Evolutionary conservation across 306 rosid species (phyloP), one percentile per base, ranked within the genome.

Genomic region (Prunus mira): DNA sequence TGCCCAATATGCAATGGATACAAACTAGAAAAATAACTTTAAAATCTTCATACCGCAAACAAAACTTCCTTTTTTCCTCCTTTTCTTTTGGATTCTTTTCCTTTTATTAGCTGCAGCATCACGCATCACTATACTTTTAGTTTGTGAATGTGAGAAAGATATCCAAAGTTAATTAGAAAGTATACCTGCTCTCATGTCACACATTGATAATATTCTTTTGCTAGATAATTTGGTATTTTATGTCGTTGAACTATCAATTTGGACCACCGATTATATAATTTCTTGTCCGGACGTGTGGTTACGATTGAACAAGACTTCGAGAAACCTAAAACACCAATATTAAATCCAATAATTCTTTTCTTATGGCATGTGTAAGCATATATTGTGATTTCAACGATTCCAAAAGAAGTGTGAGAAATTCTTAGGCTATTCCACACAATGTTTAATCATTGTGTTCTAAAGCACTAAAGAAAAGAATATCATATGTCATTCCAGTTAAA

Each of bases 351-450:
- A 41, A 50, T 70, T 47, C 20, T 6, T 27, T 72, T 54, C 32
- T 5, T 20, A 27, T 15, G n/a, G 45, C 34, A 61, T 22, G 52
- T 15, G 10, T 30, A 41, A 43, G 34, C 66, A 27, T 25, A 62
- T 62, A 62, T 2, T 65, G 56, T 22, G 45, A 65, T 32, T 34
- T 77, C 81, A 32, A 45, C 3, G 62, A 77, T 77, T 61, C 64
- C 61, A 61, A 47, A 58, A 62, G 32, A 20, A 69, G 63, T 20
- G 70, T 27, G 14, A 27, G 20, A n/a, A 15, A 57, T 25, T 57
- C 60, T 43, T 27, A 67, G 2, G 67, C 17, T 27, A 41, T 67
- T 12, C 32, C 38, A 57, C 56, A 2, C 68, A 58, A 13, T 60
- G 43, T 73, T 73, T 73, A 58, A 43, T 60, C 77, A 60, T 60